Evolutionary conservation across 1,284 basidiomycete genomes (phyloP).

Genomic region (Ceratobasidium sp.): DNA sequence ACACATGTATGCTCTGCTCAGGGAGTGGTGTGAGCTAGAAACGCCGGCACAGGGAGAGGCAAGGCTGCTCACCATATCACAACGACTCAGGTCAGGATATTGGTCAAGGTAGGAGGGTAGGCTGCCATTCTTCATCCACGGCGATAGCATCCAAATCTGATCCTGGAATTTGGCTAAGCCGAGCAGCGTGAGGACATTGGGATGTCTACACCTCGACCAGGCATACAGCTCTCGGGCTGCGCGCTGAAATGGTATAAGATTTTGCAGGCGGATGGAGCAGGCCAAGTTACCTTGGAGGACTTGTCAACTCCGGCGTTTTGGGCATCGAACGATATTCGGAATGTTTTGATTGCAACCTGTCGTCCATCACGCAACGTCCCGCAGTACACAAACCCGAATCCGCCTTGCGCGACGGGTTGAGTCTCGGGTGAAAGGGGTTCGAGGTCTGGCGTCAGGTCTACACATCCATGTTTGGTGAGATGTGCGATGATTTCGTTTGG

Average conservation of each 20-base stretch:
- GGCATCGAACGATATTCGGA: no score
- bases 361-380: not conserved
- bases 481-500: no score
- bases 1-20: not conserved
- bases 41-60: no score
- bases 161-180: not conserved
- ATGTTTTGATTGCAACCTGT: not conserved
- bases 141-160: not conserved
- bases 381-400: not conserved
- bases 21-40: no score
- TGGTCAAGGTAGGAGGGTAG: not conserved
- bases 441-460: not conserved
- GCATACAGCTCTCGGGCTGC: not conserved
- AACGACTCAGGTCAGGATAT: not conserved
- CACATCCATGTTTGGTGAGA: not conserved
- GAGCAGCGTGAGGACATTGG: not conserved
- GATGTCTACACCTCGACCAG: not conserved
- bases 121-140: slow-evolving; percentile 1
- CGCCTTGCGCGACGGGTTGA: not conserved
- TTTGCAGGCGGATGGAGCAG: no score
- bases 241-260: no score
- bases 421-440: not conserved
- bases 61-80: not conserved
- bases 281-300: no score
- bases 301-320: no score